Evolutionary conservation across 257 asterid genomes (phyloP), one percentile per base, ranked within the genome.

Genomic region (Solanum phureja): DNA sequence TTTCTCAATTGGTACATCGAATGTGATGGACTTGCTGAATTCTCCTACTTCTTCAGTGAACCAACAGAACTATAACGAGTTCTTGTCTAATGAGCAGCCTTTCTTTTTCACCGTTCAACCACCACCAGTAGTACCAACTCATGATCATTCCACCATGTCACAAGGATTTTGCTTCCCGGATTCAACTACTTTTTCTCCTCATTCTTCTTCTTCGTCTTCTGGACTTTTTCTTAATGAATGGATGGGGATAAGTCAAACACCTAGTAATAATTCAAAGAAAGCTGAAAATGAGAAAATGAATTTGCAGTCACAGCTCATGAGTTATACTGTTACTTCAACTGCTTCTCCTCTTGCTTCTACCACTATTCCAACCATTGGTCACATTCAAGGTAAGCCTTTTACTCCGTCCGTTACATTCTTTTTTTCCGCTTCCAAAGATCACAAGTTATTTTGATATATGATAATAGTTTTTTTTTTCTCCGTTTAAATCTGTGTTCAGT

Each of bases 21-120:
- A 91, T 8, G 89, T 93, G 62, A 90, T 93, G 64, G 96, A 93
- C 74, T 62, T 91, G 27, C 90, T 92, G 7, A 95, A 87, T 68
- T 95, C 98, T 0, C 95, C 98, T 0, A 92, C 98, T 12, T 92
- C 95, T 72, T 94, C 98, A 0, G 98, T 94, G 29, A 96, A 95
- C 91, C 96, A 94, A 37, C 90, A 68, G 16, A 81, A 46, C 85
- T 81, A 81, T 49, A 90, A 23, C 11, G 96, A 94, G 21, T 93
- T 95, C 83, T 37, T 81, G 6, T 8, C 89, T 74, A 27, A 91
- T 1, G 94, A 91, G 19, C 93, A 91, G 2, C 93, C 95, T 60
- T 95, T 93, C 83, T 89, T 91, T 81, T 94, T 90, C 49, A 92
- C 96, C 2, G 88, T 89, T 38, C 98, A 90, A 33, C 95, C 87